phyloP scores from a whole-genome alignment of 495 filamentous ascomycete genomes.

The Durotheca rogersii region DNA sequence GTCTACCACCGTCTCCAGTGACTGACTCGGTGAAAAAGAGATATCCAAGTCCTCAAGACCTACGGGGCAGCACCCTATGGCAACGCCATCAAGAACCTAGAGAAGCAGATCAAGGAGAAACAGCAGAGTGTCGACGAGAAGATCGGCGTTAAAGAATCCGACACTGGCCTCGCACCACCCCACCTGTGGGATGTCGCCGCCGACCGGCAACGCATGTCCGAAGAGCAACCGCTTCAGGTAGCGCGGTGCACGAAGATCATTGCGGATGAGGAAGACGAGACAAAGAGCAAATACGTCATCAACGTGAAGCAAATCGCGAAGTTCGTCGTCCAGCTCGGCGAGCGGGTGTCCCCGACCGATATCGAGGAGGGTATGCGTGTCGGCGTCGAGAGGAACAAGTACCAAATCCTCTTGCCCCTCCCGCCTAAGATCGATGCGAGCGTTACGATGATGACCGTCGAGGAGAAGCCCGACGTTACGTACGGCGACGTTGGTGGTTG shows the following conservation, averaged over 20 bases:
- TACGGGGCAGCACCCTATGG: slow-evolving; percentile 97
- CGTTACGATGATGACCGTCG: slow-evolving; percentile 99
- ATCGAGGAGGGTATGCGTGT: slow-evolving; percentile 99
- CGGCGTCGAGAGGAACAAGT: slow-evolving; percentile 97
- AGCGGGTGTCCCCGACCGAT: slow-evolving; percentile 95
- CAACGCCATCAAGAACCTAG: slow-evolving; percentile 86
- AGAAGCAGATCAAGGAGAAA: slow-evolving; percentile 97
- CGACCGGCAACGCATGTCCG: slow-evolving; percentile 95
- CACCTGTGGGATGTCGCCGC: slow-evolving; percentile 99
- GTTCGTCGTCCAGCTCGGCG: slow-evolving; percentile 97
- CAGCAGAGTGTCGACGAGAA: slow-evolving; percentile 97
- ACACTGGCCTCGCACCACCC: slow-evolving; percentile 95
- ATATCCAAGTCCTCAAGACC: slow-evolving; percentile 98
- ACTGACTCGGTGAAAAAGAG: slow-evolving; percentile 58
- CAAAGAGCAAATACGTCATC: slow-evolving; percentile 99
- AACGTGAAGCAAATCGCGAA: slow-evolving; percentile 99
- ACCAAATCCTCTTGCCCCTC: slow-evolving; percentile 95
- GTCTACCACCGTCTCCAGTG: slow-evolving; percentile 14
- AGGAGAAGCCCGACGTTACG: slow-evolving; percentile 98
- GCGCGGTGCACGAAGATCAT: slow-evolving; percentile 99
- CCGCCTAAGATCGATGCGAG: slow-evolving; percentile 98
- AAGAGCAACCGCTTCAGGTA: slow-evolving; percentile 97
- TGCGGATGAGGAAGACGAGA: slow-evolving; percentile 89
- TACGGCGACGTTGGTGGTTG: slow-evolving; percentile 98
- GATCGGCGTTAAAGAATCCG: slow-evolving; percentile 90